Evolutionary conservation across 1,284 basidiomycete species (phyloP).

Genomic region (Pseudomicrostroma phylloplanum): DNA sequence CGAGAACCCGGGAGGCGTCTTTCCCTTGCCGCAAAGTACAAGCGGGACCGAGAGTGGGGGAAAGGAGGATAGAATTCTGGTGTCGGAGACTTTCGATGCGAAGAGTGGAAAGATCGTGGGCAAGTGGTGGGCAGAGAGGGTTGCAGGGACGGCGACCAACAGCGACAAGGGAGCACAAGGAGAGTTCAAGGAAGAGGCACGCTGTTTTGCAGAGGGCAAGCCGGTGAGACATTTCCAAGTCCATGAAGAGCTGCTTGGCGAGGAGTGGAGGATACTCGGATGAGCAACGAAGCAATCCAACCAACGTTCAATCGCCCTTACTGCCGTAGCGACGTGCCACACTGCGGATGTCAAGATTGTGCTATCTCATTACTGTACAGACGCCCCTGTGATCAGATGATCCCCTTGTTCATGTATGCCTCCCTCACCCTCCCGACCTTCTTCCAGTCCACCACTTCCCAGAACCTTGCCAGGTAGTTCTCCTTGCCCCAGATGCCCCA

Average conservation of each 20-base stretch:
- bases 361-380: no score
- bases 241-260: slow-evolving; percentile 66
- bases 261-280: slow-evolving; percentile 44
- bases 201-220: slow-evolving; percentile 24
- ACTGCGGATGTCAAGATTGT: not conserved
- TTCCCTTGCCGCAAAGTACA: slow-evolving; percentile 60
- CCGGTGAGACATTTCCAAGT: slow-evolving; percentile 68
- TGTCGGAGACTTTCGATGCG: slow-evolving; percentile 39
- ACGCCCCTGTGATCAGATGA: no score
- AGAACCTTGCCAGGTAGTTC: slow-evolving; percentile 80
- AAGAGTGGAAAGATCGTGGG: slow-evolving; percentile 63
- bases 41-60: not conserved
- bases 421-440: slow-evolving; percentile 27
- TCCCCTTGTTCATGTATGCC: not conserved
- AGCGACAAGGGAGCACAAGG: slow-evolving; percentile 60
- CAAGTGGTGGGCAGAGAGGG: slow-evolving; percentile 68
- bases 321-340: not conserved
- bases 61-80: slow-evolving; percentile 7
- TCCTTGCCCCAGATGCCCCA: slow-evolving; percentile 94
- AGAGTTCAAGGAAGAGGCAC: slow-evolving; percentile 44
- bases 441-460: slow-evolving; percentile 79
- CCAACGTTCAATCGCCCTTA: not conserved
- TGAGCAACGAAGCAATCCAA: slow-evolving; percentile 8
- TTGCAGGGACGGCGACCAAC: not conserved
- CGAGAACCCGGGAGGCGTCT: slow-evolving; percentile 61